Conservation (phyloP, 805 yeast genomes). For the Saccharomycopsis schoenii region DNA sequence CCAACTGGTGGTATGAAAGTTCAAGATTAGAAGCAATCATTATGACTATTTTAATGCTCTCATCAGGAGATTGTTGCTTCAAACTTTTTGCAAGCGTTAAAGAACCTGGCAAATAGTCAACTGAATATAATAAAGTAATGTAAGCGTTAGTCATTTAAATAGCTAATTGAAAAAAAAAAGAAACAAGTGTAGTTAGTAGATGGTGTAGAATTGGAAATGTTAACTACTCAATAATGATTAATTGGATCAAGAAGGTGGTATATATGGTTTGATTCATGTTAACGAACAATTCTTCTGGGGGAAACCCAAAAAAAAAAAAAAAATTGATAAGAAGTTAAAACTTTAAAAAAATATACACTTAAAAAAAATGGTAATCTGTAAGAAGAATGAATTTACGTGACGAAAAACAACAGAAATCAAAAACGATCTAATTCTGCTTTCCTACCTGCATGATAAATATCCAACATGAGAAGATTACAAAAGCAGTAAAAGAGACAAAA, state of each 20-base stretch:
- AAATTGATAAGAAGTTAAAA: not conserved
- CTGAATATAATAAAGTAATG: conserved; percentile 39
- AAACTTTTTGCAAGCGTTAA: conserved; percentile 37
- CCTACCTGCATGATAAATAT: not conserved
- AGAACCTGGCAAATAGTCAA: conserved; percentile 49
- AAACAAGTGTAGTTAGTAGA: not conserved
- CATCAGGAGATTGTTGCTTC: conserved; percentile 1
- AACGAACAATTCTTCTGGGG: too few species aligned
- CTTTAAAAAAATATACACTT: not conserved
- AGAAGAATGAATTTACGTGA: too few species aligned
- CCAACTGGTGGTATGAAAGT: conserved; percentile 5
- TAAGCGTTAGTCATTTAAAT: conserved; percentile 25
- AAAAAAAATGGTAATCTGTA: not conserved
- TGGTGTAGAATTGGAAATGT: too few species aligned
- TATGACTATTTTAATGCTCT: conserved; percentile 2
- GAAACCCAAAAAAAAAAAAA: not conserved
- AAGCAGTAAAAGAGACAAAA: not conserved
- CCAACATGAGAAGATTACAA: not conserved
- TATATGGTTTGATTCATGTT: too few species aligned
- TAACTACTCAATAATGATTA: too few species aligned
- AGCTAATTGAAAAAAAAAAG: not conserved
- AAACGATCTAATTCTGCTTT: not conserved
- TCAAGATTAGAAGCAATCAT: conserved; percentile 4
- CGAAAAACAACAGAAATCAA: too few species aligned
- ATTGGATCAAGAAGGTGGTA: too few species aligned